Base-by-base conservation (phyloP, 2,329 filamentous ascomycete genomes). In the Penicillium italicum region DNA sequence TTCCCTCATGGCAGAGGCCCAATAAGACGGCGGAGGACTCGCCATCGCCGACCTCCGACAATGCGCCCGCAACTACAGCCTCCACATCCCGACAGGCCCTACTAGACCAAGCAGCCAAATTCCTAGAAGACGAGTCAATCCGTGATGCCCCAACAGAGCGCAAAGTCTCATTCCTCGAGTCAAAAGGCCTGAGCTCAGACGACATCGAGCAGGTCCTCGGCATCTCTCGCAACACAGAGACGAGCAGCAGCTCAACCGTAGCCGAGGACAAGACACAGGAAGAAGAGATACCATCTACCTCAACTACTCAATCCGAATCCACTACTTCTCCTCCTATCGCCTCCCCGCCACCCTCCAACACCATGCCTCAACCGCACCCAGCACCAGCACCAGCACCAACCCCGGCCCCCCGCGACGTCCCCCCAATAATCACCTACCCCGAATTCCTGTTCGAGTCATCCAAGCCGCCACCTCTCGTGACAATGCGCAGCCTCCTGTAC, bases 121-220 rank as follows among this genome's bases (percentile, higher is more conserved):
- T 96, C 68, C 81, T 97, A 4, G 79, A 89, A 48, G 87, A 95
- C 57, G 85, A 89, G 8, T 79, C 81, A 20, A 89, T 96, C 55
- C 84, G 82, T 56, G 77, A 87, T 72, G 85, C 87, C 33, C 79
- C 87, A 0, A 79, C 80, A 42, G 87, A 90, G 53, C 86, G 85
- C 73, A 96, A 96, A 76, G 78, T 82, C 20, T 82, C 83, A 8
- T 96, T 96, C 64, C 76, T 97, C 1, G 81, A 86, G 66, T 84
- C 83, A 48, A 97, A 97, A 71, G 90, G 90, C 4, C 76, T 96
- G 8, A 76, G 75, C 4, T 76, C 82, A 5, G 78, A 81, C 31
- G 85, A 93, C 58, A 90, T 96, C 58, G 77, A 89, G 62, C 76
- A 78, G 47, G 77, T 96, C 8, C 74, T 96, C 59, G 77, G 71